Evolutionary conservation across 306 rosid species (phyloP).

Genomic region (Canavalia ensiformis): DNA sequence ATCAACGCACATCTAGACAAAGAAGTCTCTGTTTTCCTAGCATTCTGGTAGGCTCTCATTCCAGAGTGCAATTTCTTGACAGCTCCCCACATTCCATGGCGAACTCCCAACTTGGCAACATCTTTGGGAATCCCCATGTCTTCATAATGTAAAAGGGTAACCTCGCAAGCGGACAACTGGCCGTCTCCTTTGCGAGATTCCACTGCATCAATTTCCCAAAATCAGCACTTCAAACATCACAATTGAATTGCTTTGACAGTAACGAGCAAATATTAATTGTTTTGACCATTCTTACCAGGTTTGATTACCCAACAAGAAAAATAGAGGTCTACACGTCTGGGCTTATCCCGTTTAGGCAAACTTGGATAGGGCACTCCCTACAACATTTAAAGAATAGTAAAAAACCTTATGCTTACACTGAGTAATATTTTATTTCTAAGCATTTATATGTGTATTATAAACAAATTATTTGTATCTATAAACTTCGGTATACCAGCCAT

Average conservation of each 20-base stretch:
- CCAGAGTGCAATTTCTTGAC: conserved; percentile 94
- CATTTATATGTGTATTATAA: too few relatives aligned
- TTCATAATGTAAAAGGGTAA: conserved; percentile 86
- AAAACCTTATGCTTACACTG: conserved; percentile 15
- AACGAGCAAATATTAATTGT: conserved; percentile 23
- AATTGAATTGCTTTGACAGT: neutral
- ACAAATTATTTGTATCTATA: neutral
- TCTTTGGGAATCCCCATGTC: conserved; percentile 99
- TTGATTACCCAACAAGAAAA: conserved; percentile 95
- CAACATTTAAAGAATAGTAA: conserved; percentile 52
- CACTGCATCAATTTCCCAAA: conserved; percentile 66
- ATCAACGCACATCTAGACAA: conserved; percentile 76
- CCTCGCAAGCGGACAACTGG: conserved; percentile 89
- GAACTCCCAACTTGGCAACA: conserved; percentile 95
- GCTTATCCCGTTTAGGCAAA: conserved; percentile 92
- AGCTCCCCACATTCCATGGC: conserved; percentile 99
- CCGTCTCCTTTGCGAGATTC: conserved; percentile 96
- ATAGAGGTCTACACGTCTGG: conserved; percentile 89
- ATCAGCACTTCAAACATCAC: conserved; percentile 38
- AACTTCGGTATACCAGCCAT: neutral
- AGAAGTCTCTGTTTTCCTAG: conserved; percentile 70
- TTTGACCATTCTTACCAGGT: conserved; percentile 69
- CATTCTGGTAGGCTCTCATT: conserved; percentile 93
- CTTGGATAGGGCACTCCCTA: conserved; percentile 87
- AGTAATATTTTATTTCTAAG: too few relatives aligned